Conservation (phyloP, 768 basidiomycete genomes). For the Dendrothele bispora region DNA sequence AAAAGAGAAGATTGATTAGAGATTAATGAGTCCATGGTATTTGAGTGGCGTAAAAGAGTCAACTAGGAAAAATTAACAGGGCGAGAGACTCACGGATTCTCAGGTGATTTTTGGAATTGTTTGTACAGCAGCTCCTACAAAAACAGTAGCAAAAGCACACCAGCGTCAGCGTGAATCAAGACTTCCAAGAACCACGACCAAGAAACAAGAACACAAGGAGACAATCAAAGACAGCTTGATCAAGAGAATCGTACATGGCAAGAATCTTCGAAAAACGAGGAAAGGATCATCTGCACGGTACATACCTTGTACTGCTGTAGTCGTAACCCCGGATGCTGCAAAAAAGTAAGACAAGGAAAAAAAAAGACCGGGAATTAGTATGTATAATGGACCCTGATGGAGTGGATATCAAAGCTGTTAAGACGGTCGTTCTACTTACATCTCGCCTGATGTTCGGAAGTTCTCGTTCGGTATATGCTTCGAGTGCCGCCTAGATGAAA, state of each 20-base stretch:
- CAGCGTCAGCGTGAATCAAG: constrained; percentile 10
- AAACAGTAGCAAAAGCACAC: too few species aligned
- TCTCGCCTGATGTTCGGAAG: constrained; percentile 77
- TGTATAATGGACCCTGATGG: constrained; percentile 7
- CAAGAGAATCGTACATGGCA: too few species aligned
- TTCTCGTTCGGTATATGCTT: constrained; percentile 87
- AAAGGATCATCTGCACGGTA: constrained; percentile 7
- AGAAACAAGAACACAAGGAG: too few species aligned
- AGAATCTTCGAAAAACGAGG: not conserved
- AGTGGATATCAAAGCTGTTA: constrained; percentile 4
- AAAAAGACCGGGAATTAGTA: not conserved
- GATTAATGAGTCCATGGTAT: too few species aligned
- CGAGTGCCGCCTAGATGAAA: constrained; percentile 68
- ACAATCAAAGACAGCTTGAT: too few species aligned
- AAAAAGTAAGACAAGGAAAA: constrained; percentile 11
- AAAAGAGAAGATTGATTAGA: too few species aligned
- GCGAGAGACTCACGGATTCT: constrained; percentile 79
- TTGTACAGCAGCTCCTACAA: constrained; percentile 91
- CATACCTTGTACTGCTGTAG: constrained; percentile 84
- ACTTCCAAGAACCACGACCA: too few species aligned
- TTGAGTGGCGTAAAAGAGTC: not conserved
- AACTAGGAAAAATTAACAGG: not conserved
- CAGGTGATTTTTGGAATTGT: constrained; percentile 94
- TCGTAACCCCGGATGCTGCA: constrained; percentile 84
- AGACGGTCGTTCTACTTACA: constrained; percentile 46